A percentile compares a stretch with the other conserved stretches of the same genome.
phyloP scores from a whole-genome alignment of 164 flowering plant genomes.

The Tetrastigma voinierianum region DNA sequence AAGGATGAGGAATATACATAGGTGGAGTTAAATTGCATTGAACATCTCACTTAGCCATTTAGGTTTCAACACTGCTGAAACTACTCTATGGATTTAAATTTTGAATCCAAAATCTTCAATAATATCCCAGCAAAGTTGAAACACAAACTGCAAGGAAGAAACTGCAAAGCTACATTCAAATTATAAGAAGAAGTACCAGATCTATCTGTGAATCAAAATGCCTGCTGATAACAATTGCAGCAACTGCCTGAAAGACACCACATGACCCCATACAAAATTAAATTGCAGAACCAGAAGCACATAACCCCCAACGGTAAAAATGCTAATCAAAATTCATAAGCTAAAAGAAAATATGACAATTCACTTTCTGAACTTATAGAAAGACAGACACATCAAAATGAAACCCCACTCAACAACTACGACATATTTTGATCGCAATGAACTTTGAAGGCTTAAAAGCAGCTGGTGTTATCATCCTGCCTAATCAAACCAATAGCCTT shows the following conservation, averaged over 20 bases:
- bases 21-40: background rate
- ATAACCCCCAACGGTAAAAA: background rate
- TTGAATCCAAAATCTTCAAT: too few relatives aligned
- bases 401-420: background rate
- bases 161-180: background rate
- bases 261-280: constrained; percentile 4
- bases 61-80: too few relatives aligned
- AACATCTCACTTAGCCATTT: too few relatives aligned
- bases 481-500: too few relatives aligned
- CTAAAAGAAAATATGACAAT: background rate
- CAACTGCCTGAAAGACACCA: constrained; percentile 68
- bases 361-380: background rate
- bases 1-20: background rate
- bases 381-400: background rate
- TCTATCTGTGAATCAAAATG: constrained; percentile 65
- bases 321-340: background rate
- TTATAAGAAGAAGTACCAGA: constrained; percentile 41
- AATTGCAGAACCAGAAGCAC: background rate
- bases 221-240: constrained; percentile 52
- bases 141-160: background rate
- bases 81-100: too few relatives aligned
- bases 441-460: too few relatives aligned
- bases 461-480: too few relatives aligned
- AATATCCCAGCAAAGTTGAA: too few relatives aligned
- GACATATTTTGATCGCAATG: too few relatives aligned